Evolutionary conservation across 2,329 filamentous ascomycete genomes (phyloP), one percentile per base, ranked within the genome.

Genomic region (Phialophora expanda): DNA sequence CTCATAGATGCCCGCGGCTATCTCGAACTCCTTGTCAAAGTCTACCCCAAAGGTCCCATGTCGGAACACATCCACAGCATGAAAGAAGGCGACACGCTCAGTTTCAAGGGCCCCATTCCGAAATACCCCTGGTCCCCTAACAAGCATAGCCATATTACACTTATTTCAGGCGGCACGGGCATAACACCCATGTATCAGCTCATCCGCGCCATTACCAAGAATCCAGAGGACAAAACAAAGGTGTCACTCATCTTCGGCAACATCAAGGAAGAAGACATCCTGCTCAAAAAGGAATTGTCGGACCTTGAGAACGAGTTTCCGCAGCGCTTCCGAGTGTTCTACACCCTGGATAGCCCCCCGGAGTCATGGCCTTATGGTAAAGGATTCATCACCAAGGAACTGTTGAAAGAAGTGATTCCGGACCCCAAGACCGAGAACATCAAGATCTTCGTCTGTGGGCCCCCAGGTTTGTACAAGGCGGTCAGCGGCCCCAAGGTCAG

Each of bases 161-260:
- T 83, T 73, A 79, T 99, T 69, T 92, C 94, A n/a, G 95, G 95
- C 74, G 95, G 95, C 71, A 97, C 95, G 7, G 95, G 95, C 68
- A 96, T 99, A 79, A 95, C 95, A 11, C 95, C 95, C 73, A 97
- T 98, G 94, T 98, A 91, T 85, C 95, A 99, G 84, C 88, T 99
- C 54, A 84, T 88, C 71, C 92, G 92, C 69, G 86, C 89, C 76
- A 97, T 99, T 82, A 96, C 98, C 88, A 92, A 90, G 81, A 96
- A 97, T 86, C 92, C 94, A 67, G 87, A 91, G 51, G 95, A 99
- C 83, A 93, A 95, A 87, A 99, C 95, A 74, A 96, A 97, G 84
- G 93, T 99, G 50, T 98, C 94, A 5, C 88, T 99, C 34, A 86
- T 99, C 44, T 97, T 94, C 76, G 95, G 92, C 72, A 99, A 98